Evolutionary conservation across 306 rosid genomes (phyloP), one percentile per base, ranked within the genome.

Genomic region (Alnus rubra): DNA sequence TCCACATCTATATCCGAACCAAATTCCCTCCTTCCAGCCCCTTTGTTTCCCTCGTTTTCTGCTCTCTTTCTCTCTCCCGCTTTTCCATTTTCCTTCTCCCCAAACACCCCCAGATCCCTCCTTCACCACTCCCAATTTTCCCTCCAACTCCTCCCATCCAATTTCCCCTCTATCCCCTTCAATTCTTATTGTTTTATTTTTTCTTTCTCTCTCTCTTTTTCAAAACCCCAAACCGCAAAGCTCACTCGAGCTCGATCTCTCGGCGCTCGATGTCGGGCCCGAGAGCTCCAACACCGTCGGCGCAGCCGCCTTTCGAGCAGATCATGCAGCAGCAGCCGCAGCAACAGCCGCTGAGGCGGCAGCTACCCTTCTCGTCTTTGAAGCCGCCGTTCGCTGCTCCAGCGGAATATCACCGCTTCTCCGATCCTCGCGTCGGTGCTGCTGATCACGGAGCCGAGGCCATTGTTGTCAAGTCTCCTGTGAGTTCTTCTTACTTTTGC

Each of bases 1-100:
- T 90, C 98, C 98, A 93, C 93, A 91, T 87, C 88, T 55, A 65
- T 88, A 86, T 94, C 98, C 92, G 97, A 91, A 91, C 95, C 91
- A 86, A 92, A 88, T 94, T 94, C 94, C 94, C 98, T 89, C 98
- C 91, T 82, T 77, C 83, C 69, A 56, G 69, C n/a, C 56, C 56
- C 10, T 2, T 15, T 39, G 84, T 28, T 87, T 94, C 93, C 92
- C 97, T 91, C 97, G 88, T 92, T 83, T 90, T 90, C 98, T 86
- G 71, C 88, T 88, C 86, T 78, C 82, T 72, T 85, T 82, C 88
- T 89, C 83, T 84, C 90, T 85, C 92, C 88, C 94, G 87, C 91
- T 92, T 86, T 86, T 89, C 88, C 79, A 79, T 84, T 86, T 88
- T 76, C 85, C 65, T 44, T 81, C 52, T 75, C 50, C 5, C 89